A percentile compares a stretch with the other conserved stretches of the same genome.
Evolutionary conservation across 2,329 filamentous ascomycete species (phyloP).

Genomic region (Apiospora arundinis): DNA sequence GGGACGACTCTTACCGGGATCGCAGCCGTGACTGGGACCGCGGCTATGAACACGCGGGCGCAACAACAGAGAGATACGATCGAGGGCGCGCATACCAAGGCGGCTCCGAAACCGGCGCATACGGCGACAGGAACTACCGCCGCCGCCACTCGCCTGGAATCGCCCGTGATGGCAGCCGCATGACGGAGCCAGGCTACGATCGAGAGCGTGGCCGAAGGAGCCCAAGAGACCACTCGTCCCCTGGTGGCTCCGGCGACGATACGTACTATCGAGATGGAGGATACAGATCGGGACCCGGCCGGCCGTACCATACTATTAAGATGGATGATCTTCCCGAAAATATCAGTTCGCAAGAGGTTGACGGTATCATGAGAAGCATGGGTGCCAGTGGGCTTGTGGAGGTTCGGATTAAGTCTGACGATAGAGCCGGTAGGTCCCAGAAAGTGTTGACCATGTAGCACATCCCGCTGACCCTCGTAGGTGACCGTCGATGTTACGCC

Average conservation of each 20-base stretch:
- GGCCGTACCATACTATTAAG: constrained; percentile 42
- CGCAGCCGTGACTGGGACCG: constrained; percentile 29
- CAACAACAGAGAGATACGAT: constrained; percentile 8
- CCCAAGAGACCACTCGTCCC: constrained; percentile 35
- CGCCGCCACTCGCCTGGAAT: constrained; percentile 30
- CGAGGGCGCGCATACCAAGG: constrained; percentile 19
- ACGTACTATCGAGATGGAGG: constrained; percentile 33
- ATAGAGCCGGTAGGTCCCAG: constrained; percentile 34
- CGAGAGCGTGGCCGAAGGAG: constrained; percentile 32
- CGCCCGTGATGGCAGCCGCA: constrained; percentile 12
- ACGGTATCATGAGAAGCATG: constrained; percentile 37
- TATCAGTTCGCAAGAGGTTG: constrained; percentile 39
- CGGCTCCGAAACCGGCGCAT: constrained; percentile 14
- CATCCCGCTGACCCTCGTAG: constrained; percentile 27
- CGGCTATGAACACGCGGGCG: constrained; percentile 13
- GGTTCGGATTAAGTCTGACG: constrained; percentile 41
- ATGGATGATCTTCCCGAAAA: constrained; percentile 41
- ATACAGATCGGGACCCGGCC: constrained; percentile 36
- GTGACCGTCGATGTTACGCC: constrained; percentile 41
- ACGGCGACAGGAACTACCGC: constrained; percentile 29
- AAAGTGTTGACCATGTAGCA: not conserved
- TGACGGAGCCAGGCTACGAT: constrained; percentile 25
- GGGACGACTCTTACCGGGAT: constrained; percentile 35
- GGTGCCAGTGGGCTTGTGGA: constrained; percentile 39
- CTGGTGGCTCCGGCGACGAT: constrained; percentile 35